Conservation (phyloP, 768 basidiomycete genomes). For the Lactarius akahatsu region DNA sequence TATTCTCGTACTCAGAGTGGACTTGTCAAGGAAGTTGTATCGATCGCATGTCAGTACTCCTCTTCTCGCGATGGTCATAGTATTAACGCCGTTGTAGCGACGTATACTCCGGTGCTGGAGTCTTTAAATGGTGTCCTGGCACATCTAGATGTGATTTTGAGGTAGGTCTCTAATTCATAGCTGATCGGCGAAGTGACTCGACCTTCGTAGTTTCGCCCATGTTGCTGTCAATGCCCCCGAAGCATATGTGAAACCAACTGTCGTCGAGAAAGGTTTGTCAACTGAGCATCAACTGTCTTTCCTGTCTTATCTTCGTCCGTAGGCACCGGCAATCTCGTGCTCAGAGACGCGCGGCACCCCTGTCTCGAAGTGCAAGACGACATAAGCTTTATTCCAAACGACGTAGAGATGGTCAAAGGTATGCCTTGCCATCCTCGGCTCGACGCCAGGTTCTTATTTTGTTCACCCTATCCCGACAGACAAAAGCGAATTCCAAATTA, state of each 20-base stretch:
- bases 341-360: constrained; percentile 90
- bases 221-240: constrained; percentile 85
- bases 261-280: constrained; percentile 68
- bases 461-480: constrained; percentile 40
- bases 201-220: constrained; percentile 72
- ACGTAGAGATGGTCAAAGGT: constrained; percentile 93
- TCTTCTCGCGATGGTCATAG: neutral
- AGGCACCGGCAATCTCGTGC: constrained; percentile 79
- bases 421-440: constrained; percentile 1
- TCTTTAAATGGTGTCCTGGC: constrained; percentile 80
- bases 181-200: neutral
- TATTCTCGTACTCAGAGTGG: constrained; percentile 77
- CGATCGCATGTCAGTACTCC: constrained; percentile 70
- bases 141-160: constrained; percentile 86
- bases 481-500: constrained; percentile 91
- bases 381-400: constrained; percentile 92
- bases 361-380: constrained; percentile 97
- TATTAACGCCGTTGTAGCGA: constrained; percentile 51
- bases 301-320: neutral
- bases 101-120: constrained; percentile 89
- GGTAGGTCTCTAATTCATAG: constrained; percentile 44
- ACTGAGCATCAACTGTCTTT: neutral
- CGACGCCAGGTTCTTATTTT: neutral
- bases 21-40: constrained; percentile 90
- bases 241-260: constrained; percentile 82